Evolutionary conservation across 192 early-diverging fungal genomes (phyloP), one percentile per base, ranked within the genome.

Genomic region (Umbelopsis sp.): DNA sequence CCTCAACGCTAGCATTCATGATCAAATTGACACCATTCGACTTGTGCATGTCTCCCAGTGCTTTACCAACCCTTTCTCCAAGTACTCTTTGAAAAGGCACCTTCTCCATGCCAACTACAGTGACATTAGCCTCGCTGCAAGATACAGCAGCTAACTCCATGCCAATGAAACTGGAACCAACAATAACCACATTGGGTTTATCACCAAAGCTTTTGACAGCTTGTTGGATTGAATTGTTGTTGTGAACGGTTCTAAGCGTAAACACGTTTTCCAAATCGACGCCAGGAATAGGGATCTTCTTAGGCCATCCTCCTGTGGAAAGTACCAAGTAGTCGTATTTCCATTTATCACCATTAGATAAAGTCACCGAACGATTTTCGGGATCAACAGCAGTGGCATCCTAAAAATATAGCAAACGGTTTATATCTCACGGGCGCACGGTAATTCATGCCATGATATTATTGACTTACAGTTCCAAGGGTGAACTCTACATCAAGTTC

Each of bases 131-230:
- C 4, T 67, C 73, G 33, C 75, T 70, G 69, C 81, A 77, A 0
- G 79, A 74, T 47, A 49, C 66, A 12, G 83, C 50, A 10, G 85
- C 86, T 9, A 83, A 58, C 69, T 89, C 88, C 85, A 89, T 80
- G 15, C 88, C 86, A 73, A 89, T 88, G 68, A 88, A 89, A 30
- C 80, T 79, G 41, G 86, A 86, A 0, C 88, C 88, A 49, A 89
- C 76, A 52, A 89, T 77, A 10, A 87, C 85, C 9, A 89, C 68
- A 41, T 81, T 82, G 22, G 85, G 85, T 69, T 81, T 82, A 21
- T 68, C 64, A 15, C 18, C 66, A 23, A n/a, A 66, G 44, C 12
- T 46, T 47, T 46, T 61, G 35, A 49, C 41, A 71, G 78, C 72
- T 23, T 66, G 49, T 12, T 80, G 75, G 41, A 88, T 73, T 16